Conservation (phyloP, 768 basidiomycete species). For the Ramaria rubella region DNA sequence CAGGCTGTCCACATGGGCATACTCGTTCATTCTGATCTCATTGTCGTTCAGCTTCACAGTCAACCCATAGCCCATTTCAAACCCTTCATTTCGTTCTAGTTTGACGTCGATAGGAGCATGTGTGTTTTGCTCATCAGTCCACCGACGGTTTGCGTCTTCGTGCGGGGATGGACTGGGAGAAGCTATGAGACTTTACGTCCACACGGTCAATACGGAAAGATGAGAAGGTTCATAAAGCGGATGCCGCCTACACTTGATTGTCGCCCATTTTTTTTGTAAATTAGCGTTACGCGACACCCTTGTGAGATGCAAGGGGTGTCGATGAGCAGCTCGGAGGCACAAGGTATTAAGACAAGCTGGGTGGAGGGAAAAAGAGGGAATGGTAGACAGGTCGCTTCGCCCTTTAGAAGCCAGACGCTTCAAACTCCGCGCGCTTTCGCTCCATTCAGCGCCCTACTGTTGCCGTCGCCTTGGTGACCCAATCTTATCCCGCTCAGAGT, state of each 20-base stretch:
- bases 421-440: constrained; percentile 10
- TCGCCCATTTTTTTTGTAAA: neutral
- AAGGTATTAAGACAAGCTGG: neutral
- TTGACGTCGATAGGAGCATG: neutral
- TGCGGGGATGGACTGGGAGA: neutral
- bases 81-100: neutral
- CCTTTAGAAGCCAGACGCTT: constrained; percentile 8
- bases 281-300: neutral
- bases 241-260: neutral
- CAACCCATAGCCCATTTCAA: neutral
- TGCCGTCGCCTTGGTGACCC: constrained; percentile 6
- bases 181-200: neutral
- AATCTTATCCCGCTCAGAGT: neutral
- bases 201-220: neutral
- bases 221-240: neutral
- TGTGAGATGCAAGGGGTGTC: neutral
- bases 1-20: neutral
- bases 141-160: neutral
- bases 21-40: neutral
- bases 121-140: neutral
- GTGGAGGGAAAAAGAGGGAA: constrained; percentile 1
- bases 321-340: neutral
- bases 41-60: neutral
- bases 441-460: constrained; percentile 6
- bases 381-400: constrained; percentile 7